phyloP scores from a whole-genome alignment of 139 green algal genomes.

The Chlorella sp. region DNA sequence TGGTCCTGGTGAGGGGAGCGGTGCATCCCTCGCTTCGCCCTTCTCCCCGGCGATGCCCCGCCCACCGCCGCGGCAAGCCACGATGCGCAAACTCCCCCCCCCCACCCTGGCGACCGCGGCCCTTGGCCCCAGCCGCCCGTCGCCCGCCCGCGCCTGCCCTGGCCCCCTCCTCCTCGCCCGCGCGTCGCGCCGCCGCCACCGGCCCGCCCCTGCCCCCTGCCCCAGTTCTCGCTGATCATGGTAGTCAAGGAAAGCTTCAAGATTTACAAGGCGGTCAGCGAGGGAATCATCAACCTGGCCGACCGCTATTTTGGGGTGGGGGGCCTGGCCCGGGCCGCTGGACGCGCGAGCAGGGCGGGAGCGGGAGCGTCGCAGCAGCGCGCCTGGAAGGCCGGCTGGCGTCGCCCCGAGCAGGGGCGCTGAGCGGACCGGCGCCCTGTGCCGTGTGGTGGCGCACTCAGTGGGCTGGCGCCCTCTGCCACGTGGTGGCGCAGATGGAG shows the following conservation, averaged over 20 bases:
- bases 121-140: no score
- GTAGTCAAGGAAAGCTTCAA: slow-evolving; percentile 50
- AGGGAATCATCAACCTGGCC: slow-evolving; percentile 95
- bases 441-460: no score
- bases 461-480: no score
- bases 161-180: neutral
- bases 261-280: slow-evolving; percentile 84
- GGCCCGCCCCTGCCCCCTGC: neutral
- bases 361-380: no score
- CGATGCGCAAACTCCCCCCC: neutral
- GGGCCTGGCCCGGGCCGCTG: no score
- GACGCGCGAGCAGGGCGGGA: no score
- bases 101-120: no score
- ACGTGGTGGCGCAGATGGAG: no score
- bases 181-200: neutral
- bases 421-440: no score
- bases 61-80: neutral
- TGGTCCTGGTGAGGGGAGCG: slow-evolving; percentile 53
- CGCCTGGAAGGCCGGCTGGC: no score
- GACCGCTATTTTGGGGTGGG: slow-evolving; percentile 96
- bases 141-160: no score
- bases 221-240: slow-evolving; percentile 31
- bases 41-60: neutral
- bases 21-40: neutral
- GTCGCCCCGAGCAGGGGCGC: no score